phyloP scores from a whole-genome alignment of 2,329 filamentous ascomycete genomes.

The Xylariomycetidae sp. region DNA sequence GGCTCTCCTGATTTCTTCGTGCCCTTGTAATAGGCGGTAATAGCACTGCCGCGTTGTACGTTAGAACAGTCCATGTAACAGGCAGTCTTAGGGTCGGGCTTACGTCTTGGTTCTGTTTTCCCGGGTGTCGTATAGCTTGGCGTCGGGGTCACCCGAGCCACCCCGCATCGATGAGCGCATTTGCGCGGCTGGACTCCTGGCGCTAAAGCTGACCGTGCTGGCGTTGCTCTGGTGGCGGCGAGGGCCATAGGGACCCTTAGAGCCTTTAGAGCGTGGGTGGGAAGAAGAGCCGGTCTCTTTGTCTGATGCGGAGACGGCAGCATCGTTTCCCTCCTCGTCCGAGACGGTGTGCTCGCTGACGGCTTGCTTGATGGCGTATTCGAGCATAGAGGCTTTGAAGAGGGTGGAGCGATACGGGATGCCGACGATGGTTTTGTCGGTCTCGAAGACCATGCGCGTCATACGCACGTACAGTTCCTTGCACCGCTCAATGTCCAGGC shows the following conservation, averaged over 20 bases:
- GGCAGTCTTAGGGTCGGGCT: constrained; percentile 27
- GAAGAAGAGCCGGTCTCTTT: no score
- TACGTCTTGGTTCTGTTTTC: constrained; percentile 88
- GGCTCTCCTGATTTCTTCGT: constrained; percentile 62
- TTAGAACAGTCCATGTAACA: constrained; percentile 8
- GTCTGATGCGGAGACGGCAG: constrained; percentile 35
- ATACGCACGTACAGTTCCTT: constrained; percentile 95
- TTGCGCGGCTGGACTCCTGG: constrained; percentile 54
- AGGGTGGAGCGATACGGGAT: constrained; percentile 91
- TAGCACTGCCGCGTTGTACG: constrained; percentile 53
- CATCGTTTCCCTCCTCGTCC: constrained; percentile 78
- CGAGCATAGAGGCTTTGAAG: constrained; percentile 93
- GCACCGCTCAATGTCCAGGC: constrained; percentile 91
- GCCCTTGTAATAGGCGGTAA: constrained; percentile 87
- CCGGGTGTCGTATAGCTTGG: constrained; percentile 78
- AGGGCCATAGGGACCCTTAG: no score
- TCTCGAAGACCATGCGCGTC: constrained; percentile 92
- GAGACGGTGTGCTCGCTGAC: constrained; percentile 79
- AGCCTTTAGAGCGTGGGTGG: no score
- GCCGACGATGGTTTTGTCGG: constrained; percentile 94
- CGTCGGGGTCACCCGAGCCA: constrained; percentile 75
- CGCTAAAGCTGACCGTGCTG: constrained; percentile 77
- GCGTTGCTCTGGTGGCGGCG: constrained; percentile 70
- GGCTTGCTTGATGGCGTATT: constrained; percentile 86
- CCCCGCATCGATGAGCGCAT: constrained; percentile 47